phyloP scores from a whole-genome alignment of 108 stramenopile species.

The Skeletonema grethae region DNA sequence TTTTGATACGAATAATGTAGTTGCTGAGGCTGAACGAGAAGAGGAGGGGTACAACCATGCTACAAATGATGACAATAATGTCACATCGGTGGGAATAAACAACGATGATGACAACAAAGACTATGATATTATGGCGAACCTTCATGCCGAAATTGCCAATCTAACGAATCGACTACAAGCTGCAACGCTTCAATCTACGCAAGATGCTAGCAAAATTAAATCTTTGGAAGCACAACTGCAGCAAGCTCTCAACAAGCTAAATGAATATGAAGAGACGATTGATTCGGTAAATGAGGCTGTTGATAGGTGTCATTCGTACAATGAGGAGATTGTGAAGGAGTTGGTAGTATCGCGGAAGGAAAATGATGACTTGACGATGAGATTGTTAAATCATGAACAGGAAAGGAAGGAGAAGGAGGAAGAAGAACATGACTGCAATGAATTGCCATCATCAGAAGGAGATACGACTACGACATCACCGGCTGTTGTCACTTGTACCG shows the following conservation, averaged over 20 bases:
- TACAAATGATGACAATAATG: neutral
- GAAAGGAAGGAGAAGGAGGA: neutral
- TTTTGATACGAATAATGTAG: neutral
- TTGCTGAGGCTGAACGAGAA: neutral
- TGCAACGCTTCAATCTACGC: neutral
- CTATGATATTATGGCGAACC: neutral
- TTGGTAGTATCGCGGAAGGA: neutral
- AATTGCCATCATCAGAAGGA: neutral
- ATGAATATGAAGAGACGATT: slow-evolving; percentile 1
- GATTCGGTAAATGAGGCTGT: neutral
- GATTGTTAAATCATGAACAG: neutral
- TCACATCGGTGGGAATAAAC: neutral
- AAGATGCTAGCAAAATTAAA: neutral
- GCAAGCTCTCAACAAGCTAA: neutral
- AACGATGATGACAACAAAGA: neutral
- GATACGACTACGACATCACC: neutral
- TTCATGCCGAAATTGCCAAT: neutral
- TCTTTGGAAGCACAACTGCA: neutral
- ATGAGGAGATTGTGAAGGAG: neutral
- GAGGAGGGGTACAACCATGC: neutral
- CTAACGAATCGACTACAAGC: neutral
- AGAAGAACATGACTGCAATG: neutral
- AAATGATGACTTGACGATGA: neutral
- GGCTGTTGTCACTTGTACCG: neutral
- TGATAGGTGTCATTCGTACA: neutral